These are phyloP conservation scores for Chaetomidium leptoderma DNA, from an alignment of 495 filamentous ascomycete genomes.

Conservation along the genomic window DNA sequence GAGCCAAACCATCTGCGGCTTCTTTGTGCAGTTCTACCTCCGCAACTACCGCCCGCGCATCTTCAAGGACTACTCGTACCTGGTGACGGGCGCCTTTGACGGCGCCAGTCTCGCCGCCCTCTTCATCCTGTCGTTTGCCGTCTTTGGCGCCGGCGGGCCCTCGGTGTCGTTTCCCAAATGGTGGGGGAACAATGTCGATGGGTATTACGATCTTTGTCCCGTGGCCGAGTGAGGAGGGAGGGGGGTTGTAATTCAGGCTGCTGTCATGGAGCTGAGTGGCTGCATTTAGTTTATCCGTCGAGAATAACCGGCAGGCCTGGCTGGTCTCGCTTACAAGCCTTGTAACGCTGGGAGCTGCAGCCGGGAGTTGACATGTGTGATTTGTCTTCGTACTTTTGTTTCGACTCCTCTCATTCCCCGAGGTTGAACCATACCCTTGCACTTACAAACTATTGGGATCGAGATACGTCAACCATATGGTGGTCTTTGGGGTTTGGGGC, in stretches of 20 bases:
- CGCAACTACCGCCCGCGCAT: constrained; percentile 46
- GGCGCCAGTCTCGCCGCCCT: constrained; percentile 49
- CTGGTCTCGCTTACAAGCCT: neutral
- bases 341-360: no score
- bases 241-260: neutral
- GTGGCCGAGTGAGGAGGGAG: constrained; percentile 13
- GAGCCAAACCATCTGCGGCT: constrained; percentile 31
- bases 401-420: no score
- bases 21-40: constrained; percentile 52
- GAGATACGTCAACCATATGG: no score
- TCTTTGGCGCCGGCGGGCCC: constrained; percentile 47
- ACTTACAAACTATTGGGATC: no score
- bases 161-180: constrained; percentile 40
- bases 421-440: no score
- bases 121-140: constrained; percentile 57
- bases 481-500: no score
- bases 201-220: constrained; percentile 35
- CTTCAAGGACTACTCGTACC: constrained; percentile 57
- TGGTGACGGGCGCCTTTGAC: constrained; percentile 53
- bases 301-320: neutral
- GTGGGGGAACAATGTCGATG: constrained; percentile 49
- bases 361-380: neutral
- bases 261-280: no score
- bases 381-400: no score
- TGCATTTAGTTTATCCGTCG: neutral